Evolutionary conservation across 192 early-diverging fungal species (phyloP).

Genomic region (Coemansia javaensis): DNA sequence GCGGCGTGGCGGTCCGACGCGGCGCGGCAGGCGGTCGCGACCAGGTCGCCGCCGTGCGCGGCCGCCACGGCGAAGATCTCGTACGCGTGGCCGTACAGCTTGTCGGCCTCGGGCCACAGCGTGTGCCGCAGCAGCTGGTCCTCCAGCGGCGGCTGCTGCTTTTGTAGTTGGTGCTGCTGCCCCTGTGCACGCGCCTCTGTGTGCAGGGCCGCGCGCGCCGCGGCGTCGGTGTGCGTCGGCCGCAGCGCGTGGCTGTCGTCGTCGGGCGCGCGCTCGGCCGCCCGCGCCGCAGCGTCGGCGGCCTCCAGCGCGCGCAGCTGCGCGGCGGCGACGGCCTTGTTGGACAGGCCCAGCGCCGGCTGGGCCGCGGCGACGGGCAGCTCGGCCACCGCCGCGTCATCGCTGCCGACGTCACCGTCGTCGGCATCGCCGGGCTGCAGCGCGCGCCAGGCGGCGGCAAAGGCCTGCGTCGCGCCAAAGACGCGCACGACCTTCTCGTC

Average conservation of each 20-base stretch:
- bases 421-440: neutral
- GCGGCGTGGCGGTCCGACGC: slow-evolving; percentile 22
- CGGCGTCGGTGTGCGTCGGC: slow-evolving; percentile 56
- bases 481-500: slow-evolving; percentile 94
- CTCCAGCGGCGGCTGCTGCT: slow-evolving; percentile 84
- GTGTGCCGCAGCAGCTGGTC: slow-evolving; percentile 84
- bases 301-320: neutral
- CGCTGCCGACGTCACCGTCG: too few relatives aligned
- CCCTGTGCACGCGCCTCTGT: too few relatives aligned
- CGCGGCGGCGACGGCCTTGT: slow-evolving; percentile 72
- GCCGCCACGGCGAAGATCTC: slow-evolving; percentile 81
- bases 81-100: slow-evolving; percentile 96
- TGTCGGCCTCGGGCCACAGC: slow-evolving; percentile 94
- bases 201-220: slow-evolving; percentile 40
- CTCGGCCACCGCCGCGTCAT: neutral
- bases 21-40: slow-evolving; percentile 60
- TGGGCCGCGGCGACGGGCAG: slow-evolving; percentile 69
- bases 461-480: slow-evolving; percentile 79
- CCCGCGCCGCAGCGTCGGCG: neutral
- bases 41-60: slow-evolving; percentile 59
- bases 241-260: slow-evolving; percentile 56
- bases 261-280: too few relatives aligned
- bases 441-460: slow-evolving; percentile 59
- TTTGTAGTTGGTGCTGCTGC: too few relatives aligned
- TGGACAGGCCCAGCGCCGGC: slow-evolving; percentile 90